These are phyloP conservation scores for Allantophomopsis cytisporea DNA, from an alignment of 2,329 filamentous ascomycete genomes.

Conservation along the genomic window DNA sequence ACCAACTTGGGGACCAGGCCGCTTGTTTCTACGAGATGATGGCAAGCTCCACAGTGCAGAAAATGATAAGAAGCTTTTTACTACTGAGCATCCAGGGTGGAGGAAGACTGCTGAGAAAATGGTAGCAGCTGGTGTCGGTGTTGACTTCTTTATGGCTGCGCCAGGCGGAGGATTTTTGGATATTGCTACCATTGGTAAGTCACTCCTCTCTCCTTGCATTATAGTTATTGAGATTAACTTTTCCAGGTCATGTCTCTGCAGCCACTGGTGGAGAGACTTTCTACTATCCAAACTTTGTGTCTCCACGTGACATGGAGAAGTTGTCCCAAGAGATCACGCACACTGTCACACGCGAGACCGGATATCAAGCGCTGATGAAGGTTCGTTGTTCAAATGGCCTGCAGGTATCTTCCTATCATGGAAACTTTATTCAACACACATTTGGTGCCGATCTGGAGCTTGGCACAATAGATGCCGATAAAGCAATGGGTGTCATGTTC, in stretches of 20 bases:
- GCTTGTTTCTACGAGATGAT: constrained; percentile 76
- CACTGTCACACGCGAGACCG: constrained; percentile 76
- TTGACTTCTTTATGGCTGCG: constrained; percentile 90
- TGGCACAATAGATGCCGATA: constrained; percentile 83
- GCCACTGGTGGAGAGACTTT: constrained; percentile 91
- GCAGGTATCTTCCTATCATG: constrained; percentile 87
- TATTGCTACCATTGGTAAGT: constrained; percentile 74
- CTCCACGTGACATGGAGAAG: constrained; percentile 72
- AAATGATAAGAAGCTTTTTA: constrained; percentile 81
- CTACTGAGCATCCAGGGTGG: constrained; percentile 81
- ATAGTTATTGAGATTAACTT: constrained; percentile 6
- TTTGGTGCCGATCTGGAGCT: constrained; percentile 93
- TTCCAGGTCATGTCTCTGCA: constrained; percentile 63
- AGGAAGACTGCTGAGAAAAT: constrained; percentile 78
- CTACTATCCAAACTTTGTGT: constrained; percentile 94
- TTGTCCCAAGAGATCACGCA: constrained; percentile 77
- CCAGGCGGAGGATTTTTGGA: constrained; percentile 86
- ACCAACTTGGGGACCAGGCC: constrained; percentile 82
- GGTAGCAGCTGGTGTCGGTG: constrained; percentile 73
- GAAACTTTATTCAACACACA: constrained; percentile 91
- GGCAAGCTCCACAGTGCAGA: constrained; percentile 77
- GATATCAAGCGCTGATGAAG: constrained; percentile 95
- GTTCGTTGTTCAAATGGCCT: constrained; percentile 94
- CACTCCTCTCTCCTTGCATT: constrained; percentile 7
- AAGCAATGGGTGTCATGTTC: constrained; percentile 83